These are phyloP conservation scores for Ceratobasidium sp. DNA, from an alignment of 1,284 basidiomycete genomes.

Conservation along the genomic window DNA sequence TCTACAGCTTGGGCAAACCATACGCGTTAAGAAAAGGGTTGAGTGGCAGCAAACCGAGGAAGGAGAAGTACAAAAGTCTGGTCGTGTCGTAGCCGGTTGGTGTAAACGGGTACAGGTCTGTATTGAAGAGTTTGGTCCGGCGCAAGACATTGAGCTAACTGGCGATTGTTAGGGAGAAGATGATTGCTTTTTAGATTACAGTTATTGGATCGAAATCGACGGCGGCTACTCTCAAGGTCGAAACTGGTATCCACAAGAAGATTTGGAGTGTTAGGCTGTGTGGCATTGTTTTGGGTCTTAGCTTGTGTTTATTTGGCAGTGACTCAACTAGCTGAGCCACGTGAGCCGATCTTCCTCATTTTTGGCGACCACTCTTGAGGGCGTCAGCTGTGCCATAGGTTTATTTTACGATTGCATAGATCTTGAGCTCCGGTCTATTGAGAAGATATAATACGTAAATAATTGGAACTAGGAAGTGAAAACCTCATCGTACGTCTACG, in stretches of 20 bases:
- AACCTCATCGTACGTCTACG: background rate
- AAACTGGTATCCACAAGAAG: conserved; percentile 35
- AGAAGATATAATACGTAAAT: background rate
- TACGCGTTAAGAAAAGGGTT: conserved; percentile 29
- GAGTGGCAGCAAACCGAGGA: conserved; percentile 23
- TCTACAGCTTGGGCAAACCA: conserved; percentile 7
- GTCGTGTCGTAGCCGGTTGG: conserved; percentile 23
- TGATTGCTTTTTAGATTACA: conserved; percentile 27
- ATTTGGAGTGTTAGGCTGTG: conserved; percentile 10
- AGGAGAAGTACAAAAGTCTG: conserved; percentile 15
- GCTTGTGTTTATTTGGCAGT: background rate
- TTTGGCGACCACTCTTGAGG: background rate
- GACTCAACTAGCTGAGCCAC: background rate
- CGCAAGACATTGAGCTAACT: background rate
- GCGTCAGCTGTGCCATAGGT: background rate
- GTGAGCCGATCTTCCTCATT: background rate
- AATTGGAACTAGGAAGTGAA: background rate
- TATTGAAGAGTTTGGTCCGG: too few relatives aligned
- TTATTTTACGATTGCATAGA: background rate
- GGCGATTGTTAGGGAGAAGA: background rate
- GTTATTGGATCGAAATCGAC: conserved; percentile 23
- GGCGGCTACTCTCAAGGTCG: background rate
- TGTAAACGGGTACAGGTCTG: conserved; percentile 31
- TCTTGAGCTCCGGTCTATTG: background rate
- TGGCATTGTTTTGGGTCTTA: background rate